These are phyloP conservation scores for Scheffersomyces quercinus DNA, from an alignment of 1,139 yeast genomes.

Conservation along the genomic window DNA sequence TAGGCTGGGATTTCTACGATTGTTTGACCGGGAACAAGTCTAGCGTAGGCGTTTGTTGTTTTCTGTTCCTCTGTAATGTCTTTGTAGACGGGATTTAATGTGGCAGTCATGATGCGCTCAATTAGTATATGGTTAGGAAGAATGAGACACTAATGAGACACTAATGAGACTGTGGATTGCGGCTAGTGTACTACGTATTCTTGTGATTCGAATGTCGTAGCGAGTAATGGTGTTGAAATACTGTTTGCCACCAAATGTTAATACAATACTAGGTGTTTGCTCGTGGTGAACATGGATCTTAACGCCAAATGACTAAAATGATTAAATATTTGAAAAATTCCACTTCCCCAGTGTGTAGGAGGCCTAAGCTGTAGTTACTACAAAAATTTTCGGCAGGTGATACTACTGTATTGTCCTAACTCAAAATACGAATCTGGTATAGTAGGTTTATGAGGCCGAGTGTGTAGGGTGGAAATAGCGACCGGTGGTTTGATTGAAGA, in stretches of 20 bases:
- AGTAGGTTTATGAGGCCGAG: not conserved
- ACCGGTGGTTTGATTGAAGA: not conserved
- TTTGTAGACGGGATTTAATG: slow-evolving; percentile 23
- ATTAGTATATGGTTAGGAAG: no score
- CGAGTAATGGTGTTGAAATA: no score
- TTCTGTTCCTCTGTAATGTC: slow-evolving; percentile 50
- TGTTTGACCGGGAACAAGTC: slow-evolving; percentile 75
- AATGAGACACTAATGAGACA: no score
- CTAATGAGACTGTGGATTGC: no score
- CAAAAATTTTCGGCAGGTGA: no score
- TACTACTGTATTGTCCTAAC: no score
- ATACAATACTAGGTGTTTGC: slow-evolving; percentile 16
- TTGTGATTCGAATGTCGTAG: no score
- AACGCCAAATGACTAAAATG: not conserved
- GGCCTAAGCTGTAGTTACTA: no score
- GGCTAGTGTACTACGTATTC: no score
- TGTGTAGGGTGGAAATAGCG: not conserved
- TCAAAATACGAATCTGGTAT: no score
- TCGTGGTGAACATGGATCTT: slow-evolving; percentile 10
- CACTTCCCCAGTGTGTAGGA: no score
- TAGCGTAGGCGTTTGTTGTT: slow-evolving; percentile 62
- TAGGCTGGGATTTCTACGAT: slow-evolving; percentile 79
- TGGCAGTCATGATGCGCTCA: slow-evolving; percentile 1
- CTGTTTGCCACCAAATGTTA: slow-evolving; percentile 5
- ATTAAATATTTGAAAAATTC: no score